phyloP scores from a whole-genome alignment of 768 basidiomycete species.

The Leccinum pellstonianum region DNA sequence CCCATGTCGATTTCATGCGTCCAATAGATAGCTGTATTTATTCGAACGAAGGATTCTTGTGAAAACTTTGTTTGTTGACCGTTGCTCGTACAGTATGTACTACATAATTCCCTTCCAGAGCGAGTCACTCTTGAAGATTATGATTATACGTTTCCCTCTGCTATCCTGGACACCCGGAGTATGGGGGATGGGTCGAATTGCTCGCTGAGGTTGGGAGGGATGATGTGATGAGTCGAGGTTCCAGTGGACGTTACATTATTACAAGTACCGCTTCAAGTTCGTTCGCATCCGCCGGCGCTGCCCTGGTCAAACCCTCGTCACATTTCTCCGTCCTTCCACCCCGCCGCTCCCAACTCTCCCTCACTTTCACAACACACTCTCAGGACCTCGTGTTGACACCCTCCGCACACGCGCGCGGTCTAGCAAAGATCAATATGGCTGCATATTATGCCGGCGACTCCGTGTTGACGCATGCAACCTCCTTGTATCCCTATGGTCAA shows the following conservation, averaged over 20 bases:
- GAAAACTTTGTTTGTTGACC: neutral
- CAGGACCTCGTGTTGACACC: constrained; percentile 8
- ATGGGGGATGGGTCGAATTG: no score
- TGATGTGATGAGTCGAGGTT: constrained; percentile 13
- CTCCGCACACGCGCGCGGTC: constrained; percentile 3
- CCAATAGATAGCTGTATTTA: neutral
- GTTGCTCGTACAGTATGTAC: neutral
- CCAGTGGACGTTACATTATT: constrained; percentile 15
- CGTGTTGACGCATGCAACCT: constrained; percentile 32
- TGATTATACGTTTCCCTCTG: neutral
- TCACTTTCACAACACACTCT: constrained; percentile 2
- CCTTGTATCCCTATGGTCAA: constrained; percentile 32
- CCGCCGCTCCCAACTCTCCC: constrained; percentile 1
- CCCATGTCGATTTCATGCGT: neutral
- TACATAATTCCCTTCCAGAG: no score
- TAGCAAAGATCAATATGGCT: constrained; percentile 26
- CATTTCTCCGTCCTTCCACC: constrained; percentile 9
- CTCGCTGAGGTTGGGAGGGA: neutral
- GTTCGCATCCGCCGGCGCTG: constrained; percentile 29
- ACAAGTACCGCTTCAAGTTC: constrained; percentile 10
- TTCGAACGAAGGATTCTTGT: neutral
- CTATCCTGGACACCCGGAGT: neutral
- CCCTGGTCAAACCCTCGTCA: constrained; percentile 20
- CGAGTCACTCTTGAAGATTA: no score
- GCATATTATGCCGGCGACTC: constrained; percentile 32